Evolutionary conservation across 495 filamentous ascomycete genomes (phyloP), one percentile per base, ranked within the genome.

Genomic region (Pseudotulostoma volvatum): DNA sequence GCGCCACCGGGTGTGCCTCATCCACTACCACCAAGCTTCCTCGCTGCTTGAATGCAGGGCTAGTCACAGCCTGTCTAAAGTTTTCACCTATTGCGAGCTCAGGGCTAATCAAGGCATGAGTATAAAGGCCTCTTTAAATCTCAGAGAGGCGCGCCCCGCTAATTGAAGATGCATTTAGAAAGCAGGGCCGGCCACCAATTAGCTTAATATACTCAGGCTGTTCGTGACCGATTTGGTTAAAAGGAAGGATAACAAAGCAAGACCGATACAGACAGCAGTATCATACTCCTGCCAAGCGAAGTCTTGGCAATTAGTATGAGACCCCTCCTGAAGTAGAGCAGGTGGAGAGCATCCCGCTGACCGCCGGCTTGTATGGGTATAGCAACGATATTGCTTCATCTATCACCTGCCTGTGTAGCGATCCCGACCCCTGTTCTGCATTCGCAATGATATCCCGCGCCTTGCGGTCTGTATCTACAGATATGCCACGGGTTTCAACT

Each of bases 231-330:
- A 39, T 43, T 32, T 18, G 21, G 25, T 41, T 31, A 16, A 39
- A 31, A 20, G 43, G 43, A 14, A 45, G 23, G 31, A 41, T 41
- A 23, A 45, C 32, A 31, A 20, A 39, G 16, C 31, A 45, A 35
- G 9, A 45, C 35, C 17, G 28, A 34, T 25, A 34, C 31, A 23
- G 38, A 21, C 31, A 36, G 38, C 15, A 41, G 36, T 28, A 45
- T 41, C 21, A 45, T 34, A 30, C 38, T 37, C 31, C 36, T 41
- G 38, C 43, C 43, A 30, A 45, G 41, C 21, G 38, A 45, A 16
- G 38, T 41, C 38, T 45, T 45, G 18, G 38, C 43, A 34, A 35
- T 39, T 18, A 45, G 38, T 33, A 45, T 39, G 25, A 45, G 31
- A 18, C 41, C 43, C 19, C 30, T 31, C 16, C 36, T 41, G 32